Conservation (phyloP, 768 basidiomycete genomes). For the Lactifluus volemus region DNA sequence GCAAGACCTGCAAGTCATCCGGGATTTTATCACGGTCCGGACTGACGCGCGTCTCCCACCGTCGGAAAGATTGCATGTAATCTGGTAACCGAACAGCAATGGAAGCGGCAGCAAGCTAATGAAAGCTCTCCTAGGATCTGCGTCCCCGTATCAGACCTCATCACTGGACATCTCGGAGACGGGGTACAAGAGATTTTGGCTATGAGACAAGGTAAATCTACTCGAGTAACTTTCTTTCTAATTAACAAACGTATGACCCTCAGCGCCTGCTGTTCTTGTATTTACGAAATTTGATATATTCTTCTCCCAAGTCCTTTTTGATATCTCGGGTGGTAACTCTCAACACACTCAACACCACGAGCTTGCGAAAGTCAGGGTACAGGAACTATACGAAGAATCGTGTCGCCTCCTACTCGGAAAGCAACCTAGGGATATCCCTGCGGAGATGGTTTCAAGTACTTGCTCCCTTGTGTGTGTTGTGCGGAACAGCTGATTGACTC, state of each 20-base stretch:
- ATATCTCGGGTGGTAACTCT: neutral
- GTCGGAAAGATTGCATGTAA: constrained; percentile 3
- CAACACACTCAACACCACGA: neutral
- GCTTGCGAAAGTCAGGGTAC: neutral
- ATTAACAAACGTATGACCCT: neutral
- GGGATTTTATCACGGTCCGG: neutral
- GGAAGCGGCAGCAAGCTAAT: neutral
- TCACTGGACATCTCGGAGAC: neutral
- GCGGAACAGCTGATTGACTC: neutral
- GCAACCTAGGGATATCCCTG: neutral
- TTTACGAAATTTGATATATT: constrained; percentile 3
- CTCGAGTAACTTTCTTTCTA: neutral
- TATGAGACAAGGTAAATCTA: neutral
- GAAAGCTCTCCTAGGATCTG: neutral
- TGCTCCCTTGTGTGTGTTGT: neutral
- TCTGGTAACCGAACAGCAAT: neutral
- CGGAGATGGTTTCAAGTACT: constrained; percentile 4
- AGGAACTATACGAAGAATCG: neutral
- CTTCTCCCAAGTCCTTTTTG: neutral
- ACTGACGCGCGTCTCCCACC: neutral
- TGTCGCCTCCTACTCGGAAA: neutral
- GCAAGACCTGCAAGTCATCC: neutral
- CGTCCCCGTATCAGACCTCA: neutral
- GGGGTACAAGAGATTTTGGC: neutral
- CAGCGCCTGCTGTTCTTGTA: neutral